Evolutionary conservation across 768 basidiomycete genomes (phyloP).

Genomic region (Sporobolomyces pararoseus): DNA sequence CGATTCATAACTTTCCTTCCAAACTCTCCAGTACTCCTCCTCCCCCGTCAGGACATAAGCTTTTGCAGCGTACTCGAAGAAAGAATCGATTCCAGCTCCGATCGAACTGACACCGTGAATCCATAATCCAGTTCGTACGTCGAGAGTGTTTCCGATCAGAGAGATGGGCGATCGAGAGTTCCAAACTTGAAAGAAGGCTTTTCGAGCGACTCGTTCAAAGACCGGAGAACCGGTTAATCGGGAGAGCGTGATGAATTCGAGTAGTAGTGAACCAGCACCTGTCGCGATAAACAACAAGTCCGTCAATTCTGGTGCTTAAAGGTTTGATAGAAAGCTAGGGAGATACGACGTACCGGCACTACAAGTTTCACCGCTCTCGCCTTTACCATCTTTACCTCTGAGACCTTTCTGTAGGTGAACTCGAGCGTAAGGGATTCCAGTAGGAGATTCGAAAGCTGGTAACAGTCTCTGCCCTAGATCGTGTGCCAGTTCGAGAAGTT

Average conservation of each 20-base stretch:
- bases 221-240: constrained; percentile 82
- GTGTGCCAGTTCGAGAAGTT: constrained; percentile 68
- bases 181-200: constrained; percentile 91
- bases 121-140: constrained; percentile 53
- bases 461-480: constrained; percentile 82
- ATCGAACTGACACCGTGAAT: constrained; percentile 60
- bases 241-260: constrained; percentile 91
- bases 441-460: constrained; percentile 85
- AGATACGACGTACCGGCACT: constrained; percentile 27
- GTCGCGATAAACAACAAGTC: constrained; percentile 52
- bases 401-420: constrained; percentile 52
- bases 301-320: not conserved
- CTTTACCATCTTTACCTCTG: constrained; percentile 22
- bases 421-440: constrained; percentile 86
- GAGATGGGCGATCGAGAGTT: constrained; percentile 79
- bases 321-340: not conserved
- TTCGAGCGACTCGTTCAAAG: constrained; percentile 82
- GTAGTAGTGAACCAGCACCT: constrained; percentile 83
- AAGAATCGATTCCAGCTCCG: constrained; percentile 93
- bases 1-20: constrained; percentile 74
- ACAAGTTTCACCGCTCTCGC: constrained; percentile 34
- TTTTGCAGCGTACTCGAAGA: constrained; percentile 89
- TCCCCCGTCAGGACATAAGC: constrained; percentile 78
- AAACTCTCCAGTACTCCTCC: constrained; percentile 73
- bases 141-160: constrained; percentile 82